These are phyloP conservation scores for Speleostelium caveatum DNA, from an alignment of 78 protist genomes.

Conservation along the genomic window DNA sequence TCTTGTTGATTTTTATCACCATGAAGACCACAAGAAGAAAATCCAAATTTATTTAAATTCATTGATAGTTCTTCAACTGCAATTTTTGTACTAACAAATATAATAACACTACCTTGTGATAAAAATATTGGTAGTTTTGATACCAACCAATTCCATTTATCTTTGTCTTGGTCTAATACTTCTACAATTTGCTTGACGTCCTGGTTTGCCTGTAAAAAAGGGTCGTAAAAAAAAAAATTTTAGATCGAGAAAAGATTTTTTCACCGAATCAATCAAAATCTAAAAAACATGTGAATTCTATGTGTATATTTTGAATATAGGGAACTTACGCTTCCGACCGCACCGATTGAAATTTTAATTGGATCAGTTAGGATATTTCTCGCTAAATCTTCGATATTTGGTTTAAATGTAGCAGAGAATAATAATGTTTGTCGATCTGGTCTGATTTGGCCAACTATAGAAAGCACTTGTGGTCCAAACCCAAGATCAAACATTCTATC, in stretches of 20 bases:
- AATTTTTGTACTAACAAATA: slow-evolving; percentile 77
- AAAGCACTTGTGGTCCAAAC: slow-evolving; percentile 89
- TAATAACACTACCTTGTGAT: slow-evolving; percentile 67
- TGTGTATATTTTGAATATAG: no score
- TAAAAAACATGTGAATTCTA: no score
- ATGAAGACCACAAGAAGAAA: slow-evolving; percentile 71
- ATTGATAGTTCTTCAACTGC: slow-evolving; percentile 21
- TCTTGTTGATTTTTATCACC: slow-evolving; percentile 89
- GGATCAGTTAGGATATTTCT: slow-evolving; percentile 70
- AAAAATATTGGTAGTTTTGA: slow-evolving; percentile 27
- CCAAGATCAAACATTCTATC: slow-evolving; percentile 95
- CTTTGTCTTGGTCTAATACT: slow-evolving; percentile 24
- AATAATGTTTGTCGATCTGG: slow-evolving; percentile 91
- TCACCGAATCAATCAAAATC: no score
- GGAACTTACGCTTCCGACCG: slow-evolving; percentile 76
- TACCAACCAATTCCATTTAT: slow-evolving; percentile 84
- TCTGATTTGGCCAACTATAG: slow-evolving; percentile 75
- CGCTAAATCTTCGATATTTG: slow-evolving; percentile 85
- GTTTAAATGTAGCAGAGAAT: slow-evolving; percentile 93
- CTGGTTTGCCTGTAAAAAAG: no score
- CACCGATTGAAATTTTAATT: slow-evolving; percentile 83
- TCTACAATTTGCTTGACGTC: slow-evolving; percentile 84
- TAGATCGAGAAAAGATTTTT: no score
- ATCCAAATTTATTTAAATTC: slow-evolving; percentile 27
- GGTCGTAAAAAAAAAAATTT: no score